A percentile compares a stretch with the other conserved stretches of the same genome.
These are phyloP conservation scores for Eutrema salsugineum DNA, from an alignment of 441 rosid genomes.

Conservation along the genomic window DNA sequence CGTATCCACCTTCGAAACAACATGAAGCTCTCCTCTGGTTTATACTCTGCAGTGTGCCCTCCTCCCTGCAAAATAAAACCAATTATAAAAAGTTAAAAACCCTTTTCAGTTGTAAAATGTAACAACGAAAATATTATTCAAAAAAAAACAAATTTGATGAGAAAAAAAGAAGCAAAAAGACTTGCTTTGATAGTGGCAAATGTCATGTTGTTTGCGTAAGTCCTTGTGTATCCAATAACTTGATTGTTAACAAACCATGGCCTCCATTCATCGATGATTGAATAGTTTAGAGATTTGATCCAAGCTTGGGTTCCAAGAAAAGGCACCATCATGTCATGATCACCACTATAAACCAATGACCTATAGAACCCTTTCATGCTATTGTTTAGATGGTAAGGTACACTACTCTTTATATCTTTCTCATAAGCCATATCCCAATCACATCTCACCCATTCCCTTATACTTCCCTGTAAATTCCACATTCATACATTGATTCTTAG, in stretches of 20 bases:
- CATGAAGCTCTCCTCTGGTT: conserved; percentile 30
- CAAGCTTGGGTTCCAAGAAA: conserved; percentile 60
- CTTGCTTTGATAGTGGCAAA: conserved; percentile 64
- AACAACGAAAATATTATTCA: background rate
- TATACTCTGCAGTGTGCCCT: conserved; percentile 48
- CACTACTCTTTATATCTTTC: conserved; percentile 31
- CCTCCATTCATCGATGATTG: conserved; percentile 59
- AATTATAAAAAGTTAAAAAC: background rate
- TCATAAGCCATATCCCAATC: conserved; percentile 35
- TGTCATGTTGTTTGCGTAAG: conserved; percentile 54
- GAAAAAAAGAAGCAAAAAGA: background rate
- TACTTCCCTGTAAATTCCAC: conserved; percentile 5
- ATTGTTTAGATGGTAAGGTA: conserved; percentile 42
- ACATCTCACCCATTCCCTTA: conserved; percentile 55
- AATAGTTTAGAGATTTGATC: conserved; percentile 53
- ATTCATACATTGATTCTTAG: background rate
- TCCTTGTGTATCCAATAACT: conserved; percentile 60
- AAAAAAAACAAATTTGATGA: background rate
- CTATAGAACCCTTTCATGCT: conserved; percentile 42
- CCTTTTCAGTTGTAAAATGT: background rate
- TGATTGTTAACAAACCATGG: conserved; percentile 49
- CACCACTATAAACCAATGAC: conserved; percentile 64
- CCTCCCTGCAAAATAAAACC: conserved; percentile 38
- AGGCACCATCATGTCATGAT: conserved; percentile 57
- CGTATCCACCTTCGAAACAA: conserved; percentile 17